Base-by-base conservation (phyloP, 805 yeast genomes). In the Hagleromyces aurorensis region DNA sequence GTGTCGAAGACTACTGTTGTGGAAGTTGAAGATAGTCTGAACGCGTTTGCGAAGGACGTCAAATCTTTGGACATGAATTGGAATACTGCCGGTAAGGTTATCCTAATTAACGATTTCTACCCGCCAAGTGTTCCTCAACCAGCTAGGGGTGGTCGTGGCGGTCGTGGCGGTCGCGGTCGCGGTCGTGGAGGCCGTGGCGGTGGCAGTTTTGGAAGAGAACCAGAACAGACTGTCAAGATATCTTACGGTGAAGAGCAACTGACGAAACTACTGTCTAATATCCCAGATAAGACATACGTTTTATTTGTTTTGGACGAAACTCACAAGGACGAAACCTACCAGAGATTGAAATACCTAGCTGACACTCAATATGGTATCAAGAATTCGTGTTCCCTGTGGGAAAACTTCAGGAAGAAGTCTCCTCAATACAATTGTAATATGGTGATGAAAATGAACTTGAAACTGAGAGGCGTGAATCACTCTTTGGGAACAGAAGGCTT, bases 391-490 rank as follows among this genome's bases (percentile, higher is more conserved):
- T 36, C 36, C 24, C 33, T 41, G 15, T 44, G 47, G 48, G 33
- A 41, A 15, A 40, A 38, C 14, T 43, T 44, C 23, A 41, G 36
- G 25, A 44, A 35, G 23, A 33, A 34, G 22, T 37, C 44, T 16
- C 19, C 35, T 23, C 43, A 38, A 25, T 43, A 43, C 25, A 41
- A 44, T 22, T 33, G 33, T n/a, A 43, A 44, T 31, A 39, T 43
- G 15, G 44, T 32, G 5, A 43, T 44, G 45, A 44, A 44, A 34
- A 44, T 44, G 45, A 44, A 44, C 21, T 30, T 45, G 23, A 45
- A 45, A 21, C 25, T 43, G 25, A 24, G 32, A 18, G 50, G 50
- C 32, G 19, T 33, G 17, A 45, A 45, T 19, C 50, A 45, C 28
- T 30, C 44, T n/a, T 31, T 45, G 29, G 15, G 28, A 17, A 15